Evolutionary conservation across 176 grass and related monocot species (phyloP), one percentile per base, ranked within the genome.

Genomic region (Metroxylon sagu): DNA sequence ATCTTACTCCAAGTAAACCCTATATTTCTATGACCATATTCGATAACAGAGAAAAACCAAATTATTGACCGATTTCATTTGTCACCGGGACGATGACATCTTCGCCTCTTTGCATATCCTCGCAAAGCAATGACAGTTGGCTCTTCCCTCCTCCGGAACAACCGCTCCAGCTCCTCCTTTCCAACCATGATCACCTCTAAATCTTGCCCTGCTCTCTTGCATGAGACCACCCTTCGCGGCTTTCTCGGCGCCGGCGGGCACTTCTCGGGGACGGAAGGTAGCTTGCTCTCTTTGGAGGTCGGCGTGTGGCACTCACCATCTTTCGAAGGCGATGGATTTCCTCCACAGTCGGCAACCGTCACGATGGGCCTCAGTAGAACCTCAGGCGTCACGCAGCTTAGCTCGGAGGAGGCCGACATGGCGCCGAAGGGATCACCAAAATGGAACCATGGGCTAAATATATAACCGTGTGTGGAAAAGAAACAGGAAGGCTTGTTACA

Each of bases 151-250:
- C 48, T 48, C 54, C 29, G 71, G 51, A 80, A 63, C 57, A 64
- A 43, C 35, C 35, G 8, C 35, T 43, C 35, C 8, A 43, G 35
- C 48, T 73, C 70, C 27, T 67, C 56, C 0, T 19, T 19, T 7
- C 49, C 55, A 16, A 76, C 74, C 26, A 21, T 16, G 56, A 76
- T 59, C 27, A 76, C 26, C 48, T 76, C 64, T 4, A 68, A 7
- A 16, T 48, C 64, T 19, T 10, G 26, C 26, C 19, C 8, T 27
- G 53, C 48, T 43, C 35, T 43, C 35, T 43, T 43, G 35, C 35
- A 43, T 43, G 35, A 43, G 10, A 43, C 35, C 35, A 43, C 35
- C 35, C 35, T 43, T 43, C 35, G 8, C 2, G 35, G 10, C 8
- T 43, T 43, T 10, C 35, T 43, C 35, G 35, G 35, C 8, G 35